phyloP scores from a whole-genome alignment of 352 stramenopile species.

The Phytophthora syringae region DNA sequence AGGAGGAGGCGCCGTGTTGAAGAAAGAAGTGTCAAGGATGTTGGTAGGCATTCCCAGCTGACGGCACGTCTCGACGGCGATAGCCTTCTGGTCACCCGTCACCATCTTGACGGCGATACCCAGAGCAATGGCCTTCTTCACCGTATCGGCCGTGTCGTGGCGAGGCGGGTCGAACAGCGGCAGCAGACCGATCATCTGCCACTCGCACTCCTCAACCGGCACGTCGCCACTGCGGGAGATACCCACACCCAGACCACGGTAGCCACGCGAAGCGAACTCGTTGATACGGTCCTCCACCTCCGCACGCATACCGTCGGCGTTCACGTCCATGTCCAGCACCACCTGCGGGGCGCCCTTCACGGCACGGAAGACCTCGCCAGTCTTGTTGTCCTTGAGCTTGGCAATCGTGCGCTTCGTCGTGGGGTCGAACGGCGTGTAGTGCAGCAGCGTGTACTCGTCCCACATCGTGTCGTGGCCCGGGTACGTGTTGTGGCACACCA shows the following conservation, averaged over 20 bases:
- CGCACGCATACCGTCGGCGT: constrained; percentile 59
- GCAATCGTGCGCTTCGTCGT: constrained; percentile 93
- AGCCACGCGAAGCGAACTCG: constrained; percentile 73
- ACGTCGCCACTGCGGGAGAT: constrained; percentile 67
- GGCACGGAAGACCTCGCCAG: constrained; percentile 88
- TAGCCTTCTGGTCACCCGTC: constrained; percentile 94
- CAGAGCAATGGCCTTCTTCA: constrained; percentile 87
- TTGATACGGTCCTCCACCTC: constrained; percentile 86
- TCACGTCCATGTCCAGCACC: constrained; percentile 84
- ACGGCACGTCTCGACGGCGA: constrained; percentile 93
- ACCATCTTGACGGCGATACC: constrained; percentile 97
- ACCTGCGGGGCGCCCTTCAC: constrained; percentile 94
- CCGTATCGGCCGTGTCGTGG: constrained; percentile 92
- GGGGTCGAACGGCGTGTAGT: constrained; percentile 88
- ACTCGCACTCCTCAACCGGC: constrained; percentile 82
- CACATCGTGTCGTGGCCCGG: constrained; percentile 83
- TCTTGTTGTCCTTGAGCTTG: constrained; percentile 84
- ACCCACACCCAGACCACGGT: constrained; percentile 67
- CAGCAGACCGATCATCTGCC: constrained; percentile 93
- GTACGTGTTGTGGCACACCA: constrained; percentile 80
- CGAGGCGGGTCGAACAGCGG: constrained; percentile 94
- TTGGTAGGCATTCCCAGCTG: constrained; percentile 90
- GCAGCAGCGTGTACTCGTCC: constrained; percentile 74
- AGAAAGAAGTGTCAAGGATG: constrained; percentile 84
- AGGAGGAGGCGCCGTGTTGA: constrained; percentile 72